Base-by-base conservation (phyloP, 768 basidiomycete genomes). In the Clathrus columnatus region DNA sequence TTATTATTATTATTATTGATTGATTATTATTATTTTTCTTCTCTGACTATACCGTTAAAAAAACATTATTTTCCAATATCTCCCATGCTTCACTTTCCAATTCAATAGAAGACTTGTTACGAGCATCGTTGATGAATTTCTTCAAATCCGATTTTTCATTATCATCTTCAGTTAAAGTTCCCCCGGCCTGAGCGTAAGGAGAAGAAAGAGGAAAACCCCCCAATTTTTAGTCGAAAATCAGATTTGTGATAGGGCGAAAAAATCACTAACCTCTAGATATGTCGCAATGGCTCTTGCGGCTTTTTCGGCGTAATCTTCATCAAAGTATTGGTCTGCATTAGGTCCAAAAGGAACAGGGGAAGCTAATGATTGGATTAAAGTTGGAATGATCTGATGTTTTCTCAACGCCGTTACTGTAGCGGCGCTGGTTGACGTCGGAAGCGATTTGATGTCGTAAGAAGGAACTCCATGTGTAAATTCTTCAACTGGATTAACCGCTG, bases 301-400 rank as follows among this genome's bases (percentile, higher is more conserved):
- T 60, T 83, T 85, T 65, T 86, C 86, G 66, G 83, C 80, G 36
- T 83, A 82, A 53, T 85, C 82, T 2, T 63, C 62, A 64, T 87
- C 87, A 7, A 70, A 64, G n/a, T 70, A 71, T 43, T 70, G 69
- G 57, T 87, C 85, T 17, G 85, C 87, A 62, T 88, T 83, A 5
- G 71, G 73, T 0, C 86, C 87, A 53, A 79, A 73, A 8, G 86
- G 84, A 20, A 83, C 60, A 7, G 86, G 85, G 5, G 68, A 64
- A 0, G 70, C 73, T 4, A 90, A 64, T 8, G 78, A 76, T 20
- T 71, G 70, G 54, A 88, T 69, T 11, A 87, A 63, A 0, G 73
- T 69, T 14, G 73, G 70, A 18, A 84, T 61, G 14, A 89, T 66
- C 11, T 68, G 70, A 56, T 77, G 68, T 21, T 69, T 60, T 27